Conservation (phyloP, 108 stramenopile genomes). For the Skeletonema costatum region DNA sequence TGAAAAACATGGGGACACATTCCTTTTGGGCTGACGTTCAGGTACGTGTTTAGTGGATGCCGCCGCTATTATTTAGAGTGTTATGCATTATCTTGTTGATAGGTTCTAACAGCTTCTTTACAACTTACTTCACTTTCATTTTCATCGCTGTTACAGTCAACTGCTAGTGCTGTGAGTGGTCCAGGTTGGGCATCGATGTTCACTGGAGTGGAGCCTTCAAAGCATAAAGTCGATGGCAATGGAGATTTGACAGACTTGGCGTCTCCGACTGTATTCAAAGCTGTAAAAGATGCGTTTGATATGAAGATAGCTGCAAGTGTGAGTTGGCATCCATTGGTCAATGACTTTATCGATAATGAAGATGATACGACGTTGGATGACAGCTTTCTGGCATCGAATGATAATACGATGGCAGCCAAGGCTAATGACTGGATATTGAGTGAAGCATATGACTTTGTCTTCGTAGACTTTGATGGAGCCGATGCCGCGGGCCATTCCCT, state of each 20-base stretch:
- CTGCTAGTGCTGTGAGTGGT: slow-evolving; percentile 1
- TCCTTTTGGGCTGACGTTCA: slow-evolving; percentile 9
- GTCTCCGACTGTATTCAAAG: not conserved
- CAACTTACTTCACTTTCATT: no score
- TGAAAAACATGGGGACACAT: not conserved
- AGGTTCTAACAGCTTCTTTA: no score
- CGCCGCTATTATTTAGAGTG: no score
- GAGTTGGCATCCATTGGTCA: slow-evolving; percentile 7
- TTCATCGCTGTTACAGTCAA: not conserved
- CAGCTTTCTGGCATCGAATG: not conserved
- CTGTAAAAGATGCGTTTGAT: slow-evolving; percentile 3
- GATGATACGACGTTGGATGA: not conserved
- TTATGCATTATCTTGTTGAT: no score
- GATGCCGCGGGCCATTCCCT: slow-evolving; percentile 4
- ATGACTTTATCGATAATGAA: slow-evolving; percentile 8
- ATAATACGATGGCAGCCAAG: not conserved
- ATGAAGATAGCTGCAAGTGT: slow-evolving; percentile 2
- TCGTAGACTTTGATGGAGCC: slow-evolving; percentile 15
- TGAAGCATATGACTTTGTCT: slow-evolving; percentile 11
- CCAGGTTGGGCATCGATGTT: slow-evolving; percentile 15
- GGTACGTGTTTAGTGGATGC: no score
- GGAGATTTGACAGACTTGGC: slow-evolving; percentile 3
- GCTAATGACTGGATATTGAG: slow-evolving; percentile 1
- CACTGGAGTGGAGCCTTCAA: slow-evolving; percentile 6
- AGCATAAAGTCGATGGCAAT: slow-evolving; percentile 5